A percentile compares a stretch with the other conserved stretches of the same genome.
Conservation (phyloP, 768 basidiomycete genomes). For the Mycena crocata region DNA sequence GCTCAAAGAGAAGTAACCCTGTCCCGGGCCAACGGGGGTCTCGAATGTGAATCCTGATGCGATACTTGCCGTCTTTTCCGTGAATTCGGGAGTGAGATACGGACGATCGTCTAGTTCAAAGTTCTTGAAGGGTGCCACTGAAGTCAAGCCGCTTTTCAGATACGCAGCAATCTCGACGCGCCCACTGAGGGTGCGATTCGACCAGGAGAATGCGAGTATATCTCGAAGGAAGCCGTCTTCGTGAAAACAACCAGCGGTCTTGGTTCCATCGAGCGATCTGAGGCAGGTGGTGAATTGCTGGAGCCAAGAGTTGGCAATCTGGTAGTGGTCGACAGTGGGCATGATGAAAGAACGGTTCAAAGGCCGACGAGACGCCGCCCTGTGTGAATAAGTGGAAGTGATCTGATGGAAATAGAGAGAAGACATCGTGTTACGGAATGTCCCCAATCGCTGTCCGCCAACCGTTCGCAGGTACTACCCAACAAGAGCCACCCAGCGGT, state of each 20-base stretch:
- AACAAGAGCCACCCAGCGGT: too few species aligned
- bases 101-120: constrained; percentile 26
- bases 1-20: constrained; percentile 39
- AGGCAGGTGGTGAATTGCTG: constrained; percentile 31
- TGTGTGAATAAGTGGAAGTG: neutral
- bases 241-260: constrained; percentile 33
- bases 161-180: constrained; percentile 39
- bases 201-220: constrained; percentile 49
- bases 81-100: constrained; percentile 2
- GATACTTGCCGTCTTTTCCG: constrained; percentile 7
- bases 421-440: too few species aligned
- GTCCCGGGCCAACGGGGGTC: constrained; percentile 38
- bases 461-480: too few species aligned
- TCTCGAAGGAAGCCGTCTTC: constrained; percentile 47
- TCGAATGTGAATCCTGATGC: constrained; percentile 44
- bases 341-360: neutral
- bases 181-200: constrained; percentile 44
- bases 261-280: neutral
- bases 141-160: constrained; percentile 25
- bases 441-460: too few species aligned
- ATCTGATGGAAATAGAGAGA: neutral
- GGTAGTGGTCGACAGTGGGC: neutral
- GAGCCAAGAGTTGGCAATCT: constrained; percentile 40
- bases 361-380: neutral
- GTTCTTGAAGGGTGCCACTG: neutral